phyloP scores from a whole-genome alignment of 78 protist genomes.

The Dictyostelium intermedium region DNA sequence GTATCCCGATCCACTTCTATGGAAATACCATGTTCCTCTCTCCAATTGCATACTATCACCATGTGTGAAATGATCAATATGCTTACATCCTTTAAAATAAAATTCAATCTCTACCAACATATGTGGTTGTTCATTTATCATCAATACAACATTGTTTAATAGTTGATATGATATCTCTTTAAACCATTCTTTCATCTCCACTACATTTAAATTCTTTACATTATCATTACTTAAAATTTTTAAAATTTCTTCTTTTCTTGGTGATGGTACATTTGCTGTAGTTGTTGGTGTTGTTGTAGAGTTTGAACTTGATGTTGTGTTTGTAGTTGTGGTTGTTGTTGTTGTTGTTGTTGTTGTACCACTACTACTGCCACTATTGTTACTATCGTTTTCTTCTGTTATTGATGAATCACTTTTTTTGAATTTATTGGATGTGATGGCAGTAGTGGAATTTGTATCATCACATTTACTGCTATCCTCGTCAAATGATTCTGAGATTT shows the following conservation, averaged over 20 bases:
- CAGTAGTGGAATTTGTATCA: neutral
- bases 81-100: slow-evolving; percentile 41
- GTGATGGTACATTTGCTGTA: neutral
- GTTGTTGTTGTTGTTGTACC: neutral
- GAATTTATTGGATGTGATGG: neutral
- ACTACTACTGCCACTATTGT: neutral
- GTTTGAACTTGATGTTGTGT: neutral
- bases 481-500: neutral
- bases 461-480: neutral
- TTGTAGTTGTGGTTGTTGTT: neutral
- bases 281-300: neutral
- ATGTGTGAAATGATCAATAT: slow-evolving; percentile 37
- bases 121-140: neutral
- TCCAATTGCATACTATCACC: slow-evolving; percentile 27
- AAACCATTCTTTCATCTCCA: neutral
- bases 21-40: slow-evolving; percentile 44
- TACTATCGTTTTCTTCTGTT: neutral
- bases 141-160: slow-evolving; percentile 6
- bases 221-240: neutral
- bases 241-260: slow-evolving; percentile 21
- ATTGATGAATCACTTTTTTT: neutral
- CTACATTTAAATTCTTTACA: neutral
- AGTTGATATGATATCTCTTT: neutral
- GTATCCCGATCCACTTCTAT: slow-evolving; percentile 40
- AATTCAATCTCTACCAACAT: slow-evolving; percentile 26